A percentile compares a stretch with the other conserved stretches of the same genome.
Evolutionary conservation across 1,284 basidiomycete species (phyloP).

Genomic region (Ceratobasidium sp.): DNA sequence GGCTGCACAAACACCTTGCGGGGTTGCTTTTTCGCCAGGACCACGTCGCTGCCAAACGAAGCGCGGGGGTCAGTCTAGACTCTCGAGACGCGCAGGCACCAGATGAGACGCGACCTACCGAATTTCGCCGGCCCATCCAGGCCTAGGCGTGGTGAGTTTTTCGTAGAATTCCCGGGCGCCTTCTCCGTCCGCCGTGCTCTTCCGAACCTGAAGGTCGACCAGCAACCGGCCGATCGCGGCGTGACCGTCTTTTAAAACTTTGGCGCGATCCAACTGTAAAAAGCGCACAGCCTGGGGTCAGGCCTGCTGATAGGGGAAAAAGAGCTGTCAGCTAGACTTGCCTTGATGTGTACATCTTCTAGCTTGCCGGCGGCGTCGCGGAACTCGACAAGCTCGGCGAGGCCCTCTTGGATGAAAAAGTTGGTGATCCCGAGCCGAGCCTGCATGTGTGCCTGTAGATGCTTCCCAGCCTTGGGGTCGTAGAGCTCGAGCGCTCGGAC

Average conservation of each 20-base stretch:
- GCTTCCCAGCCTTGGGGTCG: constrained; percentile 82
- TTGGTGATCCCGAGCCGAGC: constrained; percentile 83
- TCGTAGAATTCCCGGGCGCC: constrained; percentile 82
- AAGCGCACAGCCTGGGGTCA: too few relatives aligned
- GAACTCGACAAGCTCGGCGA: constrained; percentile 78
- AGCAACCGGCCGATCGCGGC: constrained; percentile 78
- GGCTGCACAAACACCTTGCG: constrained; percentile 87
- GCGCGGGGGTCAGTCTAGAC: constrained; percentile 25
- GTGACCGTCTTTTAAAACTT: constrained; percentile 74
- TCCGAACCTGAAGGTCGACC: constrained; percentile 82
- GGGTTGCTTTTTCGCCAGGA: constrained; percentile 83
- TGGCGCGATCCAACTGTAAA: constrained; percentile 75
- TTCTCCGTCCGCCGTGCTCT: constrained; percentile 83
- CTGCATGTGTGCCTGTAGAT: constrained; percentile 94
- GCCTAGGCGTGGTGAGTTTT: constrained; percentile 76
- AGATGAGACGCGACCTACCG: constrained; percentile 57
- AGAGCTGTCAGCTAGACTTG: constrained; percentile 55
- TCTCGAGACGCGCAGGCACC: constrained; percentile 22
- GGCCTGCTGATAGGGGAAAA: constrained; percentile 20
- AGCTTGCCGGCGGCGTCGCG: constrained; percentile 69
- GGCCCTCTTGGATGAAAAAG: constrained; percentile 70
- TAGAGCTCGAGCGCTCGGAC: constrained; percentile 85
- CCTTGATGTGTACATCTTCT: constrained; percentile 77
- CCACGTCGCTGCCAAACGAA: constrained; percentile 63
- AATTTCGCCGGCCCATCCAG: constrained; percentile 80